Evolutionary conservation across 805 yeast species (phyloP), one percentile per base, ranked within the genome.

Genomic region (Lipomyces yamadae): DNA sequence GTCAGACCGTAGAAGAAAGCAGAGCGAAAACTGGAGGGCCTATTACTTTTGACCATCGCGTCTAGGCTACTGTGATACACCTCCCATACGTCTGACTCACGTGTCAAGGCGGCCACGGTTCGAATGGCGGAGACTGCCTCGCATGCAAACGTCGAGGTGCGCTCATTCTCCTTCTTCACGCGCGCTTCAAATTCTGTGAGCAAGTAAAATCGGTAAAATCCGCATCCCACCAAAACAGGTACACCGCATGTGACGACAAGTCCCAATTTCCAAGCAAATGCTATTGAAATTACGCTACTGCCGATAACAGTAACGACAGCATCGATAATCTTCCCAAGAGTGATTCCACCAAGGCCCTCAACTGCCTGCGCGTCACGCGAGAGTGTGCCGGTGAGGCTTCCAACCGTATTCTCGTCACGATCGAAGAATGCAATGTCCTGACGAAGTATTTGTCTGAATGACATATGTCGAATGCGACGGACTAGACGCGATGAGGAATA

Each of bases 41-140:
- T 74, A 56, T 84, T 81, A 60, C 81, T 81, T 67, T 30, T 48
- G 30, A 66, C 50, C 53, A 65, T 72, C n/a, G 29, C 55, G 29
- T 54, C 34, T 13, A 72, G 58, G 3, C 63, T 29, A 3, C 61
- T 32, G 55, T 68, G 73, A 69, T 80, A 80, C 34, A 68, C 68
- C 2, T 72, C 74, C 62, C 74, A 72, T 3, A 80, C 82, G 32
- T 78, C 79, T 35, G 74, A 75, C 62, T 80, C 83, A 15, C 83
- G 78, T 5, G 83, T 80, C 42, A 80, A 69, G 10, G 82, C 74
- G 50, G 77, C 79, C 11, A 80, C 83, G 13, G 83, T 80, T 39
- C 82, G 75, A n/a, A 81, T 80, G 8, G 82, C 76, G 24, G 76
- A 66, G 6, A 80, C 75, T 56, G 75, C 78, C 67, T 80, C 81